Evolutionary conservation across 2,329 filamentous ascomycete genomes (phyloP), one percentile per base, ranked within the genome.

Genomic region (Colletotrichum gigasporum): DNA sequence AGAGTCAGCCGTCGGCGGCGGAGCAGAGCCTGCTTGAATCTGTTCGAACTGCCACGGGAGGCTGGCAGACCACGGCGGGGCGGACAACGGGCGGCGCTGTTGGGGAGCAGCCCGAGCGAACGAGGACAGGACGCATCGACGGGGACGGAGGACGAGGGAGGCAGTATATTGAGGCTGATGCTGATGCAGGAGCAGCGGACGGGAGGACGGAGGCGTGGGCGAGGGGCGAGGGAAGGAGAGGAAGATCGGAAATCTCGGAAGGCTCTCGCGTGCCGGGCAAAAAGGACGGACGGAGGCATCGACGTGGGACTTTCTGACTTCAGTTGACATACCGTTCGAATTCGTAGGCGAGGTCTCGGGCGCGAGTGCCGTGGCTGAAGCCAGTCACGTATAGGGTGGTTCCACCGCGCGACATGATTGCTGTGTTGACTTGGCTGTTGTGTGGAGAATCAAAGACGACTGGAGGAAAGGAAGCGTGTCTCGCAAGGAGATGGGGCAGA

Each of bases 281-380:
- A 78, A 76, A 77, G 78, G 76, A 77, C 74, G 76, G 79, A 80
- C 78, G 78, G 72, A 80, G 75, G 78, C 76, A 81, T 81, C 80
- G 82, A 80, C 76, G 78, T 78, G 78, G 80, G 78, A 63, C 24
- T 51, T 66, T 59, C 44, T 53, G 53, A 53, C 74, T 71, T 74
- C 75, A 76, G 83, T 80, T 85, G 87, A 97, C 94, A 89, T 97
- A 97, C 93, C 95, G 94, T 94, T 98, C 95, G 92, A 98, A 98
- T 87, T 98, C 95, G 92, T 97, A 97, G 85, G 95, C 94, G 80
- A 98, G 92, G 87, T 99, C 94, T 89, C 96, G 93, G 80, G 96
- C 94, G 86, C 96, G 93, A 80, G 95, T 97, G 81, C 95, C 94
- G 83, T 97, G 94, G 88, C 95, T 96, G 82, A 99, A 99, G 87